Percentiles rank a stretch among this genome's conserved stretches.
Conservation (phyloP, 2,329 filamentous ascomycete species). For the Scedosporium boydii region DNA sequence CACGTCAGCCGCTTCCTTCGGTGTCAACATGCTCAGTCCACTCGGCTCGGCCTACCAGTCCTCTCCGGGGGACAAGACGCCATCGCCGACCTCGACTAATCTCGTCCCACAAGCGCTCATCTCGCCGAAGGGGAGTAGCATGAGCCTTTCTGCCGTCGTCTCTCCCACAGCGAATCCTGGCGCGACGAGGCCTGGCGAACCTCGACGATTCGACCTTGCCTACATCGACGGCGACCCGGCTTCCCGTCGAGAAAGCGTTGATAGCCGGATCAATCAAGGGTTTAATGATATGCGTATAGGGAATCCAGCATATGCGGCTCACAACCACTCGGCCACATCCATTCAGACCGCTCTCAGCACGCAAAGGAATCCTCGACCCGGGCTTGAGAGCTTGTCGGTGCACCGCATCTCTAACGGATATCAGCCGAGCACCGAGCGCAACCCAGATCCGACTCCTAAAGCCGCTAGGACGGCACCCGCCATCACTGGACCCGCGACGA, state of each 20-base stretch:
- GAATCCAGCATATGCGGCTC: conserved; percentile 63
- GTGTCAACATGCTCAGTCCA: conserved; percentile 26
- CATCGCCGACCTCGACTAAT: conserved; percentile 41
- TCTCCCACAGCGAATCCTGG: conserved; percentile 39
- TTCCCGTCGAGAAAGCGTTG: conserved; percentile 66
- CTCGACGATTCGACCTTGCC: conserved; percentile 32
- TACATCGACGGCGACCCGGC: conserved; percentile 29
- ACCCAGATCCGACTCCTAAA: conserved; percentile 41
- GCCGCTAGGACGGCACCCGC: conserved; percentile 59
- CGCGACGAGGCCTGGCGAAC: conserved; percentile 26
- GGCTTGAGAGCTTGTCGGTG: conserved; percentile 40
- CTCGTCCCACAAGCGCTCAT: conserved; percentile 41
- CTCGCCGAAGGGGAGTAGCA: conserved; percentile 47
- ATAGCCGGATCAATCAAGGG: conserved; percentile 66
- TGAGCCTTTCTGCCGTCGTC: conserved; percentile 59
- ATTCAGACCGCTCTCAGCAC: conserved; percentile 62
- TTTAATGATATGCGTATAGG: conserved; percentile 62
- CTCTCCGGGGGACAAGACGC: conserved; percentile 48
- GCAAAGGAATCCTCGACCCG: conserved; percentile 50
- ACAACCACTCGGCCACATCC: conserved; percentile 68
- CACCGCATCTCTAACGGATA: conserved; percentile 58
- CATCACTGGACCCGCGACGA: conserved; percentile 61
- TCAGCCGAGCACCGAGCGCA: conserved; percentile 49
- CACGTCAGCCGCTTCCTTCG: conserved; percentile 35
- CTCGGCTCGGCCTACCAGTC: conserved; percentile 38